Evolutionary conservation across 805 yeast species (phyloP).

Genomic region (Starmerella etchellsii): DNA sequence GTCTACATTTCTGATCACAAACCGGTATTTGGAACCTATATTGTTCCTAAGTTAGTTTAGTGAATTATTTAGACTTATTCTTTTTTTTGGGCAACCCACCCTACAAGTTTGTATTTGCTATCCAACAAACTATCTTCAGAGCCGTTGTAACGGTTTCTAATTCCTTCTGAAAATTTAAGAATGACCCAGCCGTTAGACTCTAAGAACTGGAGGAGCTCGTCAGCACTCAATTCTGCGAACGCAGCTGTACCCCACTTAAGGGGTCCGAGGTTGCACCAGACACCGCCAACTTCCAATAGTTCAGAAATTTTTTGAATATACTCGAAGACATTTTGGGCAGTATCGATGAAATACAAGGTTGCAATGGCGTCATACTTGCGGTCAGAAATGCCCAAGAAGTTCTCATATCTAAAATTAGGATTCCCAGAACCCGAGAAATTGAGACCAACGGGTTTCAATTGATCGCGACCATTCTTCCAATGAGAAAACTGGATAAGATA

Average conservation of each 20-base stretch:
- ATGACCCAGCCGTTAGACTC: conserved; percentile 49
- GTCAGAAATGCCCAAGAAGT: conserved; percentile 36
- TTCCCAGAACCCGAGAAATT: background rate
- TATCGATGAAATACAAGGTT: conserved; percentile 70
- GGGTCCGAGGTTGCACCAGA: conserved; percentile 90
- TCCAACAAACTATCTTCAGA: conserved; percentile 24
- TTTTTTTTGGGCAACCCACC: conserved; percentile 12
- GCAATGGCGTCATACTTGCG: conserved; percentile 31
- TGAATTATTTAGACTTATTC: background rate
- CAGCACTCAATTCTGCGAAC: conserved; percentile 53
- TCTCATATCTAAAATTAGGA: conserved; percentile 33
- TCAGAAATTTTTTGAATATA: conserved; percentile 55
- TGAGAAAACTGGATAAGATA: conserved; percentile 56
- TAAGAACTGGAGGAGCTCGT: conserved; percentile 51
- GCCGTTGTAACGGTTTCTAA: conserved; percentile 24
- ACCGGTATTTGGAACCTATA: conserved; percentile 69
- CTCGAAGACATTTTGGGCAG: conserved; percentile 74
- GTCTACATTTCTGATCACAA: conserved; percentile 75
- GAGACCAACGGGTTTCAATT: conserved; percentile 28
- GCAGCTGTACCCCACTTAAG: conserved; percentile 79
- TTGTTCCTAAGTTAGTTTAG: conserved; percentile 25
- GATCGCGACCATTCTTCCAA: conserved; percentile 38
- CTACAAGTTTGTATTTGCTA: conserved; percentile 22
- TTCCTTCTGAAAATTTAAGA: conserved; percentile 19
- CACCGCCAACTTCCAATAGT: conserved; percentile 37